phyloP scores from a whole-genome alignment of 2,329 filamentous ascomycete species.

The Diplodia sapinea region DNA sequence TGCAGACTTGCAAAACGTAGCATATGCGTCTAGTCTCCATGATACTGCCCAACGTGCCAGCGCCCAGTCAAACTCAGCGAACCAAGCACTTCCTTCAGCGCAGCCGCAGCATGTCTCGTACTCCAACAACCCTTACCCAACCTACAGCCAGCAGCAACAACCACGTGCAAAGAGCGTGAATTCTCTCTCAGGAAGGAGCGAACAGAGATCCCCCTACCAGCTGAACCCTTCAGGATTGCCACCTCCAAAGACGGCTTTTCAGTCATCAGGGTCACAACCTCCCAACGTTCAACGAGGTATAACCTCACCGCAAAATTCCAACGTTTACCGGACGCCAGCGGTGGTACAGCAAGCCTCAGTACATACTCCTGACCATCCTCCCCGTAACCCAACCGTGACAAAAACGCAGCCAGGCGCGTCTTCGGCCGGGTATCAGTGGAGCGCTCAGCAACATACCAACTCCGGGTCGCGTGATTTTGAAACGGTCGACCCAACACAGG shows the following conservation, averaged over 20 bases:
- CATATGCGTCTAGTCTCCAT: slow-evolving; percentile 26
- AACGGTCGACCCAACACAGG: slow-evolving; percentile 60
- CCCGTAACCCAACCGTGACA: slow-evolving; percentile 20
- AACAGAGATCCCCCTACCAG: slow-evolving; percentile 6
- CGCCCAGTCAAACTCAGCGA: not conserved
- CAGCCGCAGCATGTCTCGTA: slow-evolving; percentile 3
- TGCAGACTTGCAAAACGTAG: slow-evolving; percentile 28
- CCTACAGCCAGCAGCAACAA: slow-evolving; percentile 12
- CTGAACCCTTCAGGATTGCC: not conserved
- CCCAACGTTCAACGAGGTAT: slow-evolving; percentile 1
- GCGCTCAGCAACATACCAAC: not conserved
- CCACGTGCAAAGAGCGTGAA: slow-evolving; percentile 24
- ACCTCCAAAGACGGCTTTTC: not conserved
- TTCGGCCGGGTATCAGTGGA: slow-evolving; percentile 22
- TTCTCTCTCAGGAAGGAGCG: slow-evolving; percentile 8
- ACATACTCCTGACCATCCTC: not conserved
- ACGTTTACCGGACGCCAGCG: not conserved
- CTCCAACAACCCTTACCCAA: not conserved
- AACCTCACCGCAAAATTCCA: not conserved
- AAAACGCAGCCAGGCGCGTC: slow-evolving; percentile 8
- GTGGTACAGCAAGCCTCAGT: slow-evolving; percentile 2
- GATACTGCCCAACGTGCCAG: slow-evolving; percentile 13
- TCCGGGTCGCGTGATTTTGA: slow-evolving; percentile 22
- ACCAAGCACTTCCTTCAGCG: not conserved
- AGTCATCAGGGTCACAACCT: not conserved